Evolutionary conservation across 1,284 basidiomycete genomes (phyloP).

Genomic region (Moesziomyces globuligerus): DNA sequence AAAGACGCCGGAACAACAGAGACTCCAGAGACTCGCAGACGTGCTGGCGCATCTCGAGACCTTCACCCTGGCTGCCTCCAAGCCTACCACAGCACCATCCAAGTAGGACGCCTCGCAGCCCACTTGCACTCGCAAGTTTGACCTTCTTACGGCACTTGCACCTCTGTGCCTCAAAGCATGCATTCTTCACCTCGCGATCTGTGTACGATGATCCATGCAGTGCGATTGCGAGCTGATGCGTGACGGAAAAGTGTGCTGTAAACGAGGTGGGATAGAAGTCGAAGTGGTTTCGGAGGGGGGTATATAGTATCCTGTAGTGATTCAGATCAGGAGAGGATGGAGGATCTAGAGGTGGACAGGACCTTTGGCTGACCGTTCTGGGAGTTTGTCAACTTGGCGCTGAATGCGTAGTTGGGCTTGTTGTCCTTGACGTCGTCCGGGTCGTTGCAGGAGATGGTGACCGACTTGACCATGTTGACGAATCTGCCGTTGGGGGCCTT

Average conservation of each 20-base stretch:
- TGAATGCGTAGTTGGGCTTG: conserved; percentile 33
- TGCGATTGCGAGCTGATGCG: too few species aligned
- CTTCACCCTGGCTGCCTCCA: conserved; percentile 12
- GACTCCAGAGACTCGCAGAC: conserved; percentile 35
- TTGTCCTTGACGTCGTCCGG: conserved; percentile 25
- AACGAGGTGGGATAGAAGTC: neutral
- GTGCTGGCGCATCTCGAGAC: conserved; percentile 38
- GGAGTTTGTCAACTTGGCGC: conserved; percentile 16
- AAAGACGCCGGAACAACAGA: conserved; percentile 20
- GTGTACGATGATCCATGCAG: too few species aligned
- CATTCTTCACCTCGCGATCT: too few species aligned
- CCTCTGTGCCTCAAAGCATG: too few species aligned
- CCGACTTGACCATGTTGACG: conserved; percentile 34
- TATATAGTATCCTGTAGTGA: too few species aligned
- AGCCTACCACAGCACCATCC: neutral
- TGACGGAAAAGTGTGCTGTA: neutral
- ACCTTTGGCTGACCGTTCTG: conserved; percentile 37
- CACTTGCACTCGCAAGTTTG: conserved; percentile 5
- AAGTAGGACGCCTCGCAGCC: too few species aligned
- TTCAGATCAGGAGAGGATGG: conserved; percentile 26
- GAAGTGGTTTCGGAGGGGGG: conserved; percentile 2
- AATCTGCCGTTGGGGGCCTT: conserved; percentile 33
- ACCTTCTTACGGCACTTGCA: neutral
- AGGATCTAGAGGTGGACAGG: conserved; percentile 12
- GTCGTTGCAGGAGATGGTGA: conserved; percentile 38